phyloP scores from a whole-genome alignment of 495 filamentous ascomycete genomes.

The Pyronema domesticum region DNA sequence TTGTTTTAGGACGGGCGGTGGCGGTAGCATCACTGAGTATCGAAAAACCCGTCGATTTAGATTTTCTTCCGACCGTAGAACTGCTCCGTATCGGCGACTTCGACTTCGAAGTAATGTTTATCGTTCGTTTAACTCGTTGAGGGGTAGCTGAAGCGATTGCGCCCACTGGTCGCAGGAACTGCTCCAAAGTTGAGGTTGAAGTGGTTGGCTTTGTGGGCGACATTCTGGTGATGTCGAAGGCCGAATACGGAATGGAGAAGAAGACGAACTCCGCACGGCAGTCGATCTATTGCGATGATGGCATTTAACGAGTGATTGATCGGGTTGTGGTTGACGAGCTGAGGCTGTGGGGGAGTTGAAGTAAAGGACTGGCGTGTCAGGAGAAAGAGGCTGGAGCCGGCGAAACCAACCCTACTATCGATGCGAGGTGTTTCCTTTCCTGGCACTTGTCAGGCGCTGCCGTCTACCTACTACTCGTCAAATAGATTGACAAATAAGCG shows the following conservation, averaged over 20 bases:
- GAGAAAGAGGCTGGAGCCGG: not conserved
- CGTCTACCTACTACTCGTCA: not conserved
- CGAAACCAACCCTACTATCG: not conserved
- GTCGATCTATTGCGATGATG: not conserved
- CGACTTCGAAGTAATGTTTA: conserved; percentile 1
- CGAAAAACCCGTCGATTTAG: not conserved
- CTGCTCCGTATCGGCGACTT: not conserved
- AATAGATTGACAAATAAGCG: no score
- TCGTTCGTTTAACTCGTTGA: conserved; percentile 15
- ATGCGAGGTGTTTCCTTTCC: not conserved
- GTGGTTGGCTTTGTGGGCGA: conserved; percentile 14
- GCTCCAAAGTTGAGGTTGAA: not conserved
- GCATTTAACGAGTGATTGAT: not conserved
- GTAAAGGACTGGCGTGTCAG: not conserved
- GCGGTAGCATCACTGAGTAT: conserved; percentile 3
- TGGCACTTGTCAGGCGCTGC: not conserved
- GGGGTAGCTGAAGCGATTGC: conserved; percentile 17
- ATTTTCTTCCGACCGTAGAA: not conserved
- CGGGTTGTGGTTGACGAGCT: not conserved
- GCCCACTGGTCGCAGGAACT: not conserved
- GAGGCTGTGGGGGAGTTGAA: not conserved
- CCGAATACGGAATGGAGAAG: not conserved
- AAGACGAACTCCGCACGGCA: not conserved
- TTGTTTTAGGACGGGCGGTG: conserved; percentile 7
- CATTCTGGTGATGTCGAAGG: conserved; percentile 8